Percentiles rank a stretch among this genome's conserved stretches.
These are phyloP conservation scores for Trichoderma semiorbis DNA, from an alignment of 2,329 filamentous ascomycete species.

Conservation along the genomic window DNA sequence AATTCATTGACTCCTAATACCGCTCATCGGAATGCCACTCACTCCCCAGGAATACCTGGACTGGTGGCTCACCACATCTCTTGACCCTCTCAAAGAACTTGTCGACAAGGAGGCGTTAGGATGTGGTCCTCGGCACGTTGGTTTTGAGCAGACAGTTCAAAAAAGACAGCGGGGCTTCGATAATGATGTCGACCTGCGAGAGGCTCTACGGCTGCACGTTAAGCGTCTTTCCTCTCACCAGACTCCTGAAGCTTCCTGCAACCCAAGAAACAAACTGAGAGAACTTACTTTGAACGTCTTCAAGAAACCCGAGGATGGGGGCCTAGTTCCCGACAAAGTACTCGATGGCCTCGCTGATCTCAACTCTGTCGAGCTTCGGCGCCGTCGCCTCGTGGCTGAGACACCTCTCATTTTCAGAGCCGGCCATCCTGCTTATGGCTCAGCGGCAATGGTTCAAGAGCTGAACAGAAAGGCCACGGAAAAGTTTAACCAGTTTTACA, in stretches of 20 bases:
- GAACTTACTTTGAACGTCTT: slow-evolving; percentile 29
- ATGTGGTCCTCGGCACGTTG: slow-evolving; percentile 28
- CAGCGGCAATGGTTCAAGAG: slow-evolving; percentile 27
- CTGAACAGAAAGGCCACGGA: slow-evolving; percentile 29
- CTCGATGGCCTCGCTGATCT: slow-evolving; percentile 33
- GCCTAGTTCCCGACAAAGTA: slow-evolving; percentile 25
- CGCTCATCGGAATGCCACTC: slow-evolving; percentile 28
- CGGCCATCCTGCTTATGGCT: slow-evolving; percentile 15
- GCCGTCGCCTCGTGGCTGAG: slow-evolving; percentile 27
- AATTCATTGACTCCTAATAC: neutral
- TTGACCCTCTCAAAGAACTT: slow-evolving; percentile 27
- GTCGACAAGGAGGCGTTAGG: slow-evolving; percentile 23
- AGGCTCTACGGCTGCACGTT: slow-evolving; percentile 23
- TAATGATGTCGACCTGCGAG: slow-evolving; percentile 24
- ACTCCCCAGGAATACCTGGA: slow-evolving; percentile 31
- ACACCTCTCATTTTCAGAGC: slow-evolving; percentile 23
- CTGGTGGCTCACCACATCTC: slow-evolving; percentile 34
- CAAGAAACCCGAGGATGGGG: slow-evolving; percentile 26
- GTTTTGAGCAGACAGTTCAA: slow-evolving; percentile 33
- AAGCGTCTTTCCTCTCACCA: slow-evolving; percentile 19
- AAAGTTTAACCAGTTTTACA: slow-evolving; percentile 31
- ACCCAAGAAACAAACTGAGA: slow-evolving; percentile 29
- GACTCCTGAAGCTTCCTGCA: slow-evolving; percentile 24
- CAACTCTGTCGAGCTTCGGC: slow-evolving; percentile 33
- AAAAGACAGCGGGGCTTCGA: slow-evolving; percentile 32